phyloP scores from a whole-genome alignment of 192 early-diverging fungal genomes.

The Thamnidium elegans region DNA sequence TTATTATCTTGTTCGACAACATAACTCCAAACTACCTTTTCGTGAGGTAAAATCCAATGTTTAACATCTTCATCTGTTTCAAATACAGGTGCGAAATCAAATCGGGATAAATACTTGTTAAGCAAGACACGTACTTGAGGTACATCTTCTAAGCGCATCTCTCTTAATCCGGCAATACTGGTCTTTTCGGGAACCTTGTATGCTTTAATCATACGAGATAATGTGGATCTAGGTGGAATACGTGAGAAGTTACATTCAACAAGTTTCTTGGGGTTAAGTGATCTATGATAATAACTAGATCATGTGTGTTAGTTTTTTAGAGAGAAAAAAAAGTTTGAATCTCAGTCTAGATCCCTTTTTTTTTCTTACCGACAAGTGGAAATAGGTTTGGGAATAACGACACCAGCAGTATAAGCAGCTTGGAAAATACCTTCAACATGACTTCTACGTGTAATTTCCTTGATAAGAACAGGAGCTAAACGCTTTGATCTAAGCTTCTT shows the following conservation, averaged over 20 bases:
- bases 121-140: slow-evolving; percentile 67
- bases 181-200: slow-evolving; percentile 68
- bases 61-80: slow-evolving; percentile 77
- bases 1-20: slow-evolving; percentile 79
- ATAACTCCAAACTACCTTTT: slow-evolving; percentile 88
- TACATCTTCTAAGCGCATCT: slow-evolving; percentile 79
- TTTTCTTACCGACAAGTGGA: slow-evolving; percentile 55
- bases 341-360: not conserved
- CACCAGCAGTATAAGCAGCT: slow-evolving; percentile 95
- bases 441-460: slow-evolving; percentile 93
- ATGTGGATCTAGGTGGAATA: slow-evolving; percentile 64
- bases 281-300: slow-evolving; percentile 87
- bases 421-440: slow-evolving; percentile 94
- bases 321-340: not conserved
- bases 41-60: slow-evolving; percentile 87
- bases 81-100: slow-evolving; percentile 72
- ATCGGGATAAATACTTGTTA: slow-evolving; percentile 68
- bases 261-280: slow-evolving; percentile 92
- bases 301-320: not conserved
- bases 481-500: slow-evolving; percentile 94
- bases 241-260: slow-evolving; percentile 92
- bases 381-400: slow-evolving; percentile 86
- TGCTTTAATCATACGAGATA: slow-evolving; percentile 67
- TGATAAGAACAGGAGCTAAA: slow-evolving; percentile 93
- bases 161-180: slow-evolving; percentile 67